phyloP scores from a whole-genome alignment of 2,329 filamentous ascomycete genomes.

The Dothistroma septosporum region DNA sequence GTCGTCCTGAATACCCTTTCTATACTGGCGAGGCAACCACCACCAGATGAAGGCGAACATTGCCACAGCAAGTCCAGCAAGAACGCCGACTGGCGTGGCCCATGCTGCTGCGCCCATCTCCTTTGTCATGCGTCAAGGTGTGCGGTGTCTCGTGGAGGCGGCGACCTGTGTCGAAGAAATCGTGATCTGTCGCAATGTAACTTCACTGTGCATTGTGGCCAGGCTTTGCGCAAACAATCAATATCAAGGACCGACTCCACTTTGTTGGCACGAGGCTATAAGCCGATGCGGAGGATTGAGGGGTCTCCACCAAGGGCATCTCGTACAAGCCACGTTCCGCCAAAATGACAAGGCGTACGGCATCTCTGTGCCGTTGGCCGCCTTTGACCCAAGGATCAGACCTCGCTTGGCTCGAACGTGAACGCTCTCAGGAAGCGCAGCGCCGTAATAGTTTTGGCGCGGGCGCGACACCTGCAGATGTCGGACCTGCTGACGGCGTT shows the following conservation, averaged over 20 bases:
- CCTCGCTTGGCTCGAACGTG: background rate
- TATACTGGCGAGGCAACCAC: constrained; percentile 26
- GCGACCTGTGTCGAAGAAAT: too few species aligned
- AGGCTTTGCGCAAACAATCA: background rate
- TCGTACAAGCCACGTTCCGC: background rate
- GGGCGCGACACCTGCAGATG: background rate
- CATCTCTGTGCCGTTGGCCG: background rate
- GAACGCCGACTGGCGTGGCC: constrained; percentile 29
- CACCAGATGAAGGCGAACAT: constrained; percentile 29
- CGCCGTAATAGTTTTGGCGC: background rate
- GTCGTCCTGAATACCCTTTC: constrained; percentile 1
- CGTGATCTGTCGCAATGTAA: too few species aligned
- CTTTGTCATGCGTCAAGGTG: background rate
- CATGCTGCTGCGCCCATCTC: constrained; percentile 22
- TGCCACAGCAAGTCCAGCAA: constrained; percentile 22
- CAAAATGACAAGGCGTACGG: background rate
- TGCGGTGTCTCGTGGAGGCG: background rate
- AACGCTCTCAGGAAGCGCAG: background rate
- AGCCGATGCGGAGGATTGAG: background rate
- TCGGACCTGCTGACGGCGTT: background rate
- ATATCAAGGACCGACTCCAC: background rate
- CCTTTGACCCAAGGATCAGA: background rate
- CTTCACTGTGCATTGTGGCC: background rate
- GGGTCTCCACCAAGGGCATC: background rate
- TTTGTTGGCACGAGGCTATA: background rate